Conservation (phyloP, 345 rosid genomes). For the Syzygium oleosum region DNA sequence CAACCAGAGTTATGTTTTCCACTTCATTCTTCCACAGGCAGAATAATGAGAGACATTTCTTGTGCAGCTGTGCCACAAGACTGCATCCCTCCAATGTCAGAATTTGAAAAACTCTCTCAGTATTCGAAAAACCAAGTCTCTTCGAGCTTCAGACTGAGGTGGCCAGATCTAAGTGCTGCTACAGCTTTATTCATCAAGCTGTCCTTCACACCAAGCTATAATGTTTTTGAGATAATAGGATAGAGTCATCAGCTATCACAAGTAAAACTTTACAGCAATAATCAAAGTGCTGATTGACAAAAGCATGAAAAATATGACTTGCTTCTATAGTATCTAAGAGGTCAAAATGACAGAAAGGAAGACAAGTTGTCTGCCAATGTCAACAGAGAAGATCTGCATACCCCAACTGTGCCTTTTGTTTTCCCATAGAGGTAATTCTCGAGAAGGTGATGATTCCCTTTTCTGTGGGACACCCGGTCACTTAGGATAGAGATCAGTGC, state of each 20-base stretch:
- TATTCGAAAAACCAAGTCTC: not conserved
- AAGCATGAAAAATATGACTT: not conserved
- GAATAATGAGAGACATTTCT: not conserved
- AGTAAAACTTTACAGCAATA: not conserved
- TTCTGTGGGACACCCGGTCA: not conserved
- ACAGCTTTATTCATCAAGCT: not conserved
- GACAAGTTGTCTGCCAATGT: not conserved
- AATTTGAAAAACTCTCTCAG: not conserved
- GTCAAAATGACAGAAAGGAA: not conserved
- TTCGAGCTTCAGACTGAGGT: not conserved
- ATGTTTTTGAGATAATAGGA: not conserved
- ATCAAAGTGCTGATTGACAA: not conserved
- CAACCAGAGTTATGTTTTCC: not conserved
- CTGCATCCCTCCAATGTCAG: not conserved
- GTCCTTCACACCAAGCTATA: not conserved
- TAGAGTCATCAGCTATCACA: not conserved
- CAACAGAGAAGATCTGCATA: not conserved
- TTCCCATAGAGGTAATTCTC: not conserved
- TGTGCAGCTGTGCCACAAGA: not conserved
- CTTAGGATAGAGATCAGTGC: not conserved
- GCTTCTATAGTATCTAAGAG: not conserved
- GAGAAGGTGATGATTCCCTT: not conserved
- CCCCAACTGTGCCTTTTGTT: not conserved
- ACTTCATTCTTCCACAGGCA: not conserved
- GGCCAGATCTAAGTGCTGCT: not conserved